Conservation (phyloP, 1,284 basidiomycete genomes). For the Apiotrichum laibachii region DNA sequence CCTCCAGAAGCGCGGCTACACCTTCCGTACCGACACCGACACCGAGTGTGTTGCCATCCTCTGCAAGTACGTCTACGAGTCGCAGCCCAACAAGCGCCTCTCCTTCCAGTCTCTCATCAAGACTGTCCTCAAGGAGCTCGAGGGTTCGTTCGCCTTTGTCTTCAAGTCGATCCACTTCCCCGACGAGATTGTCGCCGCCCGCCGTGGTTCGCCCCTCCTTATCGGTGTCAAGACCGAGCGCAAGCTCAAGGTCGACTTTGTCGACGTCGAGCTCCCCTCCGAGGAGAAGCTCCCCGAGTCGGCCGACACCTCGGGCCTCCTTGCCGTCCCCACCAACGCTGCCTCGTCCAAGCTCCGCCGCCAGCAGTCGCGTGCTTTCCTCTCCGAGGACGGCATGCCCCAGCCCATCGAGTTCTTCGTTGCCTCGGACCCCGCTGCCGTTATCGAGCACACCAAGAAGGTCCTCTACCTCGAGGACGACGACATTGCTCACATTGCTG, state of each 20-base stretch:
- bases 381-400: slow-evolving; percentile 96
- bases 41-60: slow-evolving; percentile 97
- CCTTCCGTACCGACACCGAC: slow-evolving; percentile 94
- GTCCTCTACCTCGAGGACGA: slow-evolving; percentile 99
- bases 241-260: slow-evolving; percentile 99
- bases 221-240: slow-evolving; percentile 99
- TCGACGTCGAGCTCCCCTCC: slow-evolving; percentile 91
- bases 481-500: slow-evolving; percentile 96
- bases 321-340: slow-evolving; percentile 74
- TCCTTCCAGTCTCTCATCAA: slow-evolving; percentile 92
- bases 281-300: slow-evolving; percentile 54
- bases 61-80: slow-evolving; percentile 95
- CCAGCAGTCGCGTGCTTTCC: slow-evolving; percentile 95
- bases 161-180: slow-evolving; percentile 98
- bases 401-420: slow-evolving; percentile 99
- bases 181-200: slow-evolving; percentile 91
- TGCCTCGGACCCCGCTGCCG: slow-evolving; percentile 92
- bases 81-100: slow-evolving; percentile 80
- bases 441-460: slow-evolving; percentile 98
- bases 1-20: slow-evolving; percentile 92
- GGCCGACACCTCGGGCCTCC: slow-evolving; percentile 56
- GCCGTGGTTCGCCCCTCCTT: slow-evolving; percentile 93
- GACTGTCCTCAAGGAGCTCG: slow-evolving; percentile 94
- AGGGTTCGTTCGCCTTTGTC: slow-evolving; percentile 99
- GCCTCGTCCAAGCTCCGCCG: slow-evolving; percentile 70